Base-by-base conservation (phyloP, 2,329 filamentous ascomycete species). In the Venturia nashicola region DNA sequence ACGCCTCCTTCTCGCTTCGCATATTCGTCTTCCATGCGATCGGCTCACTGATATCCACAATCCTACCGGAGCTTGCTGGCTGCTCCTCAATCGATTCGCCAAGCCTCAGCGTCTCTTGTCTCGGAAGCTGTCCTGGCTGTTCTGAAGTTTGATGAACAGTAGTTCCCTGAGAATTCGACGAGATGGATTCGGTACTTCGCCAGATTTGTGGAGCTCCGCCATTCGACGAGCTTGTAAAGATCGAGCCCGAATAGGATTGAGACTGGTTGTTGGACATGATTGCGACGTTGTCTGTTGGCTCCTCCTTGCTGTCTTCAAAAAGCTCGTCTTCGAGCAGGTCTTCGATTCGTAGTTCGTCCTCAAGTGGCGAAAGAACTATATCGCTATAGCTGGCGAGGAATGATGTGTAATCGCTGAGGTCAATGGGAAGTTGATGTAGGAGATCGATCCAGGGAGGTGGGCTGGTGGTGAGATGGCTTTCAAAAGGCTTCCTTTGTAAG, bases 1-100 rank as follows among this genome's bases (percentile, higher is more conserved):
- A 61, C 36, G 23, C 61, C 64, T 36, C 61, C 64, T 61, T 63
- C 64, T 18, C 61, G 40, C 48, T 65, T 65, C 18, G 64, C 61
- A 32, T 65, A 63, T 36, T 65, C 61, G 16, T 59, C 64, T 40
- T 65, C 64, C 36, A 65, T 64, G 14, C 61, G 27, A 23, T 43
- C 61, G 36, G 5, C 39, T 65, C 64, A n/a, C 27, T 55, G 12
- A 61, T 54, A 48, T 65, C 61, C 39, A 63, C 61, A 16, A 63
- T 64, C 44, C 55, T 44, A 2, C 61, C 48, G 5, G 40, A 39
- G 6, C 8, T 51, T 20, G 23, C 42, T 32, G 23, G n/a, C 23
- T 59, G 27, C 23, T 61, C n/a, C 40, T 9, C 51, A 61, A 61
- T 48, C 16, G 36, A 16, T 16, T 5, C 20, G 46, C 61, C 62